Evolutionary conservation across 2,329 filamentous ascomycete species (phyloP).

Genomic region (Elsinoe ampelina): DNA sequence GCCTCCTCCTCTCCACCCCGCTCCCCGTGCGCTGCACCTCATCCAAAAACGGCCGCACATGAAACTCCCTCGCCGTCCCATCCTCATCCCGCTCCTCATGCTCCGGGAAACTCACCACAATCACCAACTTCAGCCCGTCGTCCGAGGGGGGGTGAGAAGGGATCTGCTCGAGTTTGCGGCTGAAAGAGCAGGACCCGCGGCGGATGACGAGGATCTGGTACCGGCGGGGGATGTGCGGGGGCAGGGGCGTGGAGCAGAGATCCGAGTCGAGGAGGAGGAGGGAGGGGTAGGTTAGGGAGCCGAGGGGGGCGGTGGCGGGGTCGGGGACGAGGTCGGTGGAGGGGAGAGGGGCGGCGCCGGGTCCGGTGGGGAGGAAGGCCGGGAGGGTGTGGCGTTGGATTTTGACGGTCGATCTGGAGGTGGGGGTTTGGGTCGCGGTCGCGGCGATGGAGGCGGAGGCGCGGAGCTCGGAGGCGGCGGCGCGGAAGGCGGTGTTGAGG

Average conservation of each 20-base stretch:
- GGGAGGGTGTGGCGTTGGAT: constrained; percentile 32
- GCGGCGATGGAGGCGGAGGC: not conserved
- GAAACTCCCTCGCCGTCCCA: constrained; percentile 18
- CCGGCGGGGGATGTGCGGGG: constrained; percentile 40
- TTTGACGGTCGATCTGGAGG: constrained; percentile 14
- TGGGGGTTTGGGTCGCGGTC: not conserved
- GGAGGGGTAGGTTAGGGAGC: constrained; percentile 36
- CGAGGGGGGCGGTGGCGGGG: constrained; percentile 37
- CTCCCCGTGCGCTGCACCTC: constrained; percentile 60
- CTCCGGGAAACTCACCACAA: constrained; percentile 61
- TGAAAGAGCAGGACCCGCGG: constrained; percentile 77
- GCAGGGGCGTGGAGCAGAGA: constrained; percentile 51
- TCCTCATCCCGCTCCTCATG: constrained; percentile 26
- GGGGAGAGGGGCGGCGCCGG: constrained; percentile 61
- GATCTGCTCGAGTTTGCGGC: constrained; percentile 74
- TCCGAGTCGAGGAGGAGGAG: constrained; percentile 60
- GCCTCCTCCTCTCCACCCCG: constrained; percentile 60
- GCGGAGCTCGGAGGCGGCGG: constrained; percentile 11
- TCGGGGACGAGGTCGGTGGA: constrained; percentile 21
- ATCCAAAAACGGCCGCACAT: constrained; percentile 64
- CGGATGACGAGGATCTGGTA: constrained; percentile 74
- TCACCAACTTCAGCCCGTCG: constrained; percentile 63
- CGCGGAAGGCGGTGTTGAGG: constrained; percentile 14
- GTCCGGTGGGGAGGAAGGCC: constrained; percentile 47
- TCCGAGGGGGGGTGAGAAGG: constrained; percentile 55